Evolutionary conservation across 2,329 filamentous ascomycete genomes (phyloP), one percentile per base, ranked within the genome.

Genomic region (Scorias spongiosa): DNA sequence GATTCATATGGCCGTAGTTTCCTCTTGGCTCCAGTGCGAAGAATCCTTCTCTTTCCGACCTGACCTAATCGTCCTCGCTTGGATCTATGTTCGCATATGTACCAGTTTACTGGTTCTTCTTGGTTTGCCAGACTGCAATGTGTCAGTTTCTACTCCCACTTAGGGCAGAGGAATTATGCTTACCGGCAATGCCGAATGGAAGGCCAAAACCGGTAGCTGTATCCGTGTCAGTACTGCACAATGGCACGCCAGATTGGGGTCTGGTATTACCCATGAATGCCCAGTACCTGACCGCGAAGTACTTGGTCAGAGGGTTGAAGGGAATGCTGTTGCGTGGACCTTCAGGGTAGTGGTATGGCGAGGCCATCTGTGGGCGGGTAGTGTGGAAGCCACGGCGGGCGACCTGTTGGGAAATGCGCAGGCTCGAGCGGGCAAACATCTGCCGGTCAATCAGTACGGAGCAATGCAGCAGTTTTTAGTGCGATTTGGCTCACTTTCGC

Each of bases 331-430:
- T 81, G 69, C 86, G 83, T 61, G 89, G 84, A 53, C 89, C 91
- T 74, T 96, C 89, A 57, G 89, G 82, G 74, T 98, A 98, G 76
- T 98, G 91, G 81, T 93, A 95, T 52, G 88, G 88, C 64, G 85
- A 93, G 58, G 74, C 77, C 64, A 93, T 71, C 66, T 84, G 86
- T 64, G 82, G 69, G 62, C 85, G 84, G 65, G 89, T 93, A 61
- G 85, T 79, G 68, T 87, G 82, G 81, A 98, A 95, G 71, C 82
- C 86, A 68, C 91, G 88, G 72, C 87, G 86, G 75, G 81, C 76
- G 63, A 80, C 61, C 54, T 65, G 66, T 65, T 74, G 68, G 56
- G 69, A 63, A 57, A 65, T 67, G 65, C 82, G 81, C 69, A 76
- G 64, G 56, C 71, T 71, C 55, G 73, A 43, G 43, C 56, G 50